Conservation (phyloP, 2,329 filamentous ascomycete species). For the Aspergillus sp. region DNA sequence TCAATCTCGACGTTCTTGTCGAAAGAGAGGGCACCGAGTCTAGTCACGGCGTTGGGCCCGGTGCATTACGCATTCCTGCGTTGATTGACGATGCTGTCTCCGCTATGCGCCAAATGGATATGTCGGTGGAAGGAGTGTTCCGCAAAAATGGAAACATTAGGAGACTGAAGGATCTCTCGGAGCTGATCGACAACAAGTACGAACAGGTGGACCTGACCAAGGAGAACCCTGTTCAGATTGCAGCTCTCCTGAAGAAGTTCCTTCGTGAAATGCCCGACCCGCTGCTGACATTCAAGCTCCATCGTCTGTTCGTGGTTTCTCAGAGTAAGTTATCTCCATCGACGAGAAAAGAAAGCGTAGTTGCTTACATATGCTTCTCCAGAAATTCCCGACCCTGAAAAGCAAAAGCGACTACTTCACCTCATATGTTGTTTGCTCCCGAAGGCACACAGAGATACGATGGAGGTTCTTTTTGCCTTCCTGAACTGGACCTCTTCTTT, state of each 20-base stretch:
- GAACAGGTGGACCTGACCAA: conserved; percentile 82
- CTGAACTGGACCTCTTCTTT: conserved; percentile 97
- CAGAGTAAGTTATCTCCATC: conserved; percentile 58
- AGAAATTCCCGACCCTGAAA: conserved; percentile 77
- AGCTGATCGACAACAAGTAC: conserved; percentile 80
- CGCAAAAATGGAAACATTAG: conserved; percentile 99
- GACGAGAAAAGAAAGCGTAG: neutral
- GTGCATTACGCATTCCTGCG: conserved; percentile 84
- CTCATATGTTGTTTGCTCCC: conserved; percentile 88
- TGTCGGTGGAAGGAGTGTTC: conserved; percentile 97
- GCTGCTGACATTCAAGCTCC: conserved; percentile 90
- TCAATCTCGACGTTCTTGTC: conserved; percentile 81
- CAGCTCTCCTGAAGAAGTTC: conserved; percentile 92
- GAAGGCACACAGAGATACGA: conserved; percentile 85
- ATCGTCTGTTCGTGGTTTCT: conserved; percentile 83
- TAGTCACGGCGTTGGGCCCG: conserved; percentile 93
- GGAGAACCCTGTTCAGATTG: conserved; percentile 89
- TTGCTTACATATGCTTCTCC: conserved; percentile 7
- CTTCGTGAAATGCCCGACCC: conserved; percentile 92
- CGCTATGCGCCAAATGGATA: conserved; percentile 97
- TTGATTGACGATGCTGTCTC: conserved; percentile 91
- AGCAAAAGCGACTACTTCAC: conserved; percentile 80
- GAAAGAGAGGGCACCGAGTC: conserved; percentile 95
- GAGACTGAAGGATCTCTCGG: conserved; percentile 79
- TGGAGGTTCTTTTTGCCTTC: conserved; percentile 95